phyloP scores from a whole-genome alignment of 1,139 yeast species.

The Debaryomycetaceae sp. region DNA sequence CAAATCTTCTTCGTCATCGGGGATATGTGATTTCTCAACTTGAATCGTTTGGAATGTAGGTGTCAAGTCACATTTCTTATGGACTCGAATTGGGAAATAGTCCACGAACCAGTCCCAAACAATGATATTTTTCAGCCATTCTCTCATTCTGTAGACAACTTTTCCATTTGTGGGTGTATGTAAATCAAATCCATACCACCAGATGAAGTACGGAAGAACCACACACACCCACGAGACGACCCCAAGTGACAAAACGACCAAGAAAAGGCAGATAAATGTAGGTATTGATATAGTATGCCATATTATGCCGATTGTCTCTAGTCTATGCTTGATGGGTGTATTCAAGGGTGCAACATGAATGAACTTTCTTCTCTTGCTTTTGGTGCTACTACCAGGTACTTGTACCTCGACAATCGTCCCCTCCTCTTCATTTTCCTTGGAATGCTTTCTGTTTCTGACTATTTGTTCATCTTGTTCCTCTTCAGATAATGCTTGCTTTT shows the following conservation, averaged over 20 bases:
- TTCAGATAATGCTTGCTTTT: not conserved
- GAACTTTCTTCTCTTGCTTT: slow-evolving; percentile 6
- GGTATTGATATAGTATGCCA: slow-evolving; percentile 80
- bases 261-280: slow-evolving; percentile 47
- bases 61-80: slow-evolving; percentile 65
- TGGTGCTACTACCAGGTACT: not conserved
- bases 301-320: slow-evolving; percentile 69
- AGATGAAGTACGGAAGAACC: slow-evolving; percentile 52
- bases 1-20: slow-evolving; percentile 45
- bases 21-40: slow-evolving; percentile 18
- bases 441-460: not conserved
- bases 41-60: slow-evolving; percentile 61
- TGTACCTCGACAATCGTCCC: not conserved
- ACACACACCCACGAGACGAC: slow-evolving; percentile 69
- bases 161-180: slow-evolving; percentile 74
- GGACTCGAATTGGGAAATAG: slow-evolving; percentile 79
- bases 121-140: slow-evolving; percentile 52
- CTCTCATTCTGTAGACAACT: slow-evolving; percentile 54
- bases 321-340: slow-evolving; percentile 55
- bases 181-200: slow-evolving; percentile 54
- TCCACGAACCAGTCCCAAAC: slow-evolving; percentile 74
- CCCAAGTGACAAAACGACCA: slow-evolving; percentile 56
- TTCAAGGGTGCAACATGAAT: slow-evolving; percentile 48
- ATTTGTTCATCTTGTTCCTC: not conserved
- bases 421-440: not conserved